These are phyloP conservation scores for Aeschynomene evenia DNA, from an alignment of 306 rosid species.

Conservation along the genomic window DNA sequence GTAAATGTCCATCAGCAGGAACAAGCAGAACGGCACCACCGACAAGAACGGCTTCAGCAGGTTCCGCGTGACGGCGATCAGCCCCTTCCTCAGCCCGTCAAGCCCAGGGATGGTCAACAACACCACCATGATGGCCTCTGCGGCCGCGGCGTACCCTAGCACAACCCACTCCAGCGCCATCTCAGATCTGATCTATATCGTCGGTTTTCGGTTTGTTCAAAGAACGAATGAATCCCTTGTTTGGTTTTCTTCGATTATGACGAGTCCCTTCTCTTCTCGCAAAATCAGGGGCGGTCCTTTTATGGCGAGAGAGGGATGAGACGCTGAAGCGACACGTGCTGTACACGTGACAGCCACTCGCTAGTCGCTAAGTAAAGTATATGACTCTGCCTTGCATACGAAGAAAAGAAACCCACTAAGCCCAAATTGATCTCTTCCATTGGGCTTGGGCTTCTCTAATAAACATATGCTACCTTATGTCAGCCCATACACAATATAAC, in stretches of 20 bases:
- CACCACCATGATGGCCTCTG: constrained; percentile 93
- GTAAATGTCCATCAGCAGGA: constrained; percentile 87
- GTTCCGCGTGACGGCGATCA: constrained; percentile 79
- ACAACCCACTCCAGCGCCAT: constrained; percentile 99
- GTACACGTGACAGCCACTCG: constrained; percentile 16
- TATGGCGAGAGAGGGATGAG: background rate
- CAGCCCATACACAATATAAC: too few species aligned
- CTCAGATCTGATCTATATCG: background rate
- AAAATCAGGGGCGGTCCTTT: background rate
- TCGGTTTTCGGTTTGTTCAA: background rate
- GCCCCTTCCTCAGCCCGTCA: constrained; percentile 82
- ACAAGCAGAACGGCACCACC: constrained; percentile 86
- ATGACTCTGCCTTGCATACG: background rate
- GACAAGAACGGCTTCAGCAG: constrained; percentile 96
- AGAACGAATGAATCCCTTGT: background rate
- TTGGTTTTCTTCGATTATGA: constrained; percentile 6
- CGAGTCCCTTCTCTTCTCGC: background rate
- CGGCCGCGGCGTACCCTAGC: constrained; percentile 90
- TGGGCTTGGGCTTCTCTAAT: too few species aligned
- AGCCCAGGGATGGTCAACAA: constrained; percentile 92
- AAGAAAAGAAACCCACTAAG: background rate
- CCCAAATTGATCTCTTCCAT: too few species aligned
- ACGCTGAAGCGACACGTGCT: constrained; percentile 8
- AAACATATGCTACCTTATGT: too few species aligned
- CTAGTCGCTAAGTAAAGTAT: background rate